These are phyloP conservation scores for Entomortierella chlamydospora DNA, from an alignment of 192 early-diverging fungal genomes.

Conservation along the genomic window DNA sequence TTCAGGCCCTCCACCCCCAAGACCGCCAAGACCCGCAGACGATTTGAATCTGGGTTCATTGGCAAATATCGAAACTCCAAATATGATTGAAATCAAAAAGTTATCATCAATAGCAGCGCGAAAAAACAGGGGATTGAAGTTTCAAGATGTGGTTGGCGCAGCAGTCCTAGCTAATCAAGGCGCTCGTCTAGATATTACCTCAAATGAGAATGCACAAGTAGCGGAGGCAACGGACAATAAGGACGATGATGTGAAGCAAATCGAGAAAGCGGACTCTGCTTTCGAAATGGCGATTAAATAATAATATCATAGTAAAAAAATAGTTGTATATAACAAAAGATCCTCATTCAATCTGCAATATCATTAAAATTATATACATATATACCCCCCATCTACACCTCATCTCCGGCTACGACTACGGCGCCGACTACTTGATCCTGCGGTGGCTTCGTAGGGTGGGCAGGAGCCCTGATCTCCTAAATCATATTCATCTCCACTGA, in stretches of 20 bases:
- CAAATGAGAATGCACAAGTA: neutral
- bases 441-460: conserved; percentile 41
- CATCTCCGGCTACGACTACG: conserved; percentile 2
- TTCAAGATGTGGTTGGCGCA: conserved; percentile 41
- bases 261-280: neutral
- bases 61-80: too few species aligned
- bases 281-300: conserved; percentile 1
- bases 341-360: too few species aligned
- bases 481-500: conserved; percentile 48
- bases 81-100: too few species aligned
- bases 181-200: neutral
- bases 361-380: too few species aligned
- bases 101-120: too few species aligned
- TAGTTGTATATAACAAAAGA: too few species aligned
- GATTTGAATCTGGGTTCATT: too few species aligned
- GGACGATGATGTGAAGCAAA: conserved; percentile 2
- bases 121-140: conserved; percentile 11
- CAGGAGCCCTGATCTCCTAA: conserved; percentile 45
- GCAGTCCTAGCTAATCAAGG: conserved; percentile 25
- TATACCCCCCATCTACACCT: too few species aligned
- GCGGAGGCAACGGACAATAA: neutral
- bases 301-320: neutral
- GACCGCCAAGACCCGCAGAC: too few species aligned
- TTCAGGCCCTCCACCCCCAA: neutral
- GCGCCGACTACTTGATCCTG: conserved; percentile 12